These are phyloP conservation scores for Uncinocarpus reesii DNA, from an alignment of 2,329 filamentous ascomycete species.

Conservation along the genomic window DNA sequence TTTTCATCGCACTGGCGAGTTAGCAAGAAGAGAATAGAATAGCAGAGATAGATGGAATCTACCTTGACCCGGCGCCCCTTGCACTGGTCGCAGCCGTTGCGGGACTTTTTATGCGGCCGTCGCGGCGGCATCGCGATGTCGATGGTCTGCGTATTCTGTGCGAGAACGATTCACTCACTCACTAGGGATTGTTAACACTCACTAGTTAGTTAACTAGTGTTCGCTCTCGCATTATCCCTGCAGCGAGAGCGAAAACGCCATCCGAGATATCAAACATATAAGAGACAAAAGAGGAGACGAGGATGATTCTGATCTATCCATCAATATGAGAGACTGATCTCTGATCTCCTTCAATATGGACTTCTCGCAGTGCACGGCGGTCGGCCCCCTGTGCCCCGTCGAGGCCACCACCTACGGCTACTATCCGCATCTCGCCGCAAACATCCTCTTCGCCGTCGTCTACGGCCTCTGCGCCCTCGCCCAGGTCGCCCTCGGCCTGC, in stretches of 20 bases:
- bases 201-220: too few species aligned
- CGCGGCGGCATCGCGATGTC: constrained; percentile 28
- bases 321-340: too few species aligned
- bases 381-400: constrained; percentile 32
- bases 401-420: constrained; percentile 45
- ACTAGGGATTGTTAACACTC: too few species aligned
- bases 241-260: too few species aligned
- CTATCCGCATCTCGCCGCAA: constrained; percentile 42
- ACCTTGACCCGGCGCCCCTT: constrained; percentile 36
- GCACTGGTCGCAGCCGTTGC: constrained; percentile 35
- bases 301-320: too few species aligned
- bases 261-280: too few species aligned
- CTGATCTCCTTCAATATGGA: not conserved
- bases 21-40: not conserved
- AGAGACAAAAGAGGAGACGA: too few species aligned
- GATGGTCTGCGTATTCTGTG: too few species aligned
- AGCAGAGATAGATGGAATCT: not conserved
- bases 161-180: too few species aligned
- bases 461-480: constrained; percentile 41
- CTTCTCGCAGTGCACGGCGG: constrained; percentile 12
- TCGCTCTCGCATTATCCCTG: too few species aligned
- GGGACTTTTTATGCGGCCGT: constrained; percentile 35
- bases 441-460: constrained; percentile 44
- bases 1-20: constrained; percentile 32
- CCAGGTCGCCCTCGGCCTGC: constrained; percentile 42